Conservation (phyloP, 2,329 filamentous ascomycete genomes). For the Scytalidium sp. region DNA sequence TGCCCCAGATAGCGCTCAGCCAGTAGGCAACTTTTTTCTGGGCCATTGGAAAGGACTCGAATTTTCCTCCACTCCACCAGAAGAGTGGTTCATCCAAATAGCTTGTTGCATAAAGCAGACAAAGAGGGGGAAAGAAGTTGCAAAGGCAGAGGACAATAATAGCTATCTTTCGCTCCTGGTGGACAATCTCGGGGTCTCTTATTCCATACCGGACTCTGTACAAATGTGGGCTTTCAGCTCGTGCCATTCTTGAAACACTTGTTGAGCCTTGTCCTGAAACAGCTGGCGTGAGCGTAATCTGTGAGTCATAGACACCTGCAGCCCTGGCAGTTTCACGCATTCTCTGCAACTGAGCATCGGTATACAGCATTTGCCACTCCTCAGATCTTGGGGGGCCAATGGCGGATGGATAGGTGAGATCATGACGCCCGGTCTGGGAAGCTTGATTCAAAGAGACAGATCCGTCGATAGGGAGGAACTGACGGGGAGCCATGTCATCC, state of each 20-base stretch:
- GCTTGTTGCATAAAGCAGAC: slow-evolving; percentile 21
- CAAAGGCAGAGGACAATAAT: slow-evolving; percentile 18
- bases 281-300: not conserved
- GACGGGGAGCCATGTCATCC: not conserved
- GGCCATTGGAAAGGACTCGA: slow-evolving; percentile 15
- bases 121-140: slow-evolving; percentile 22
- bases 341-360: slow-evolving; percentile 12
- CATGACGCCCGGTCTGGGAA: slow-evolving; percentile 3
- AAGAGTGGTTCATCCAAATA: slow-evolving; percentile 20
- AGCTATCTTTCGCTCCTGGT: slow-evolving; percentile 18
- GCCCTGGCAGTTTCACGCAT: slow-evolving; percentile 15
- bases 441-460: not conserved
- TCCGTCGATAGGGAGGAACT: not conserved
- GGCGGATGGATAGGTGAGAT: slow-evolving; percentile 24
- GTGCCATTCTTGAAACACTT: not conserved
- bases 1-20: slow-evolving; percentile 14
- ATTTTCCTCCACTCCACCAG: slow-evolving; percentile 21
- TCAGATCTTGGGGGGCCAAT: slow-evolving; percentile 21
- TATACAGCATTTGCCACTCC: slow-evolving; percentile 24
- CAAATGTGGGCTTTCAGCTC: not conserved
- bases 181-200: not conserved
- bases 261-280: not conserved
- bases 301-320: slow-evolving; percentile 15
- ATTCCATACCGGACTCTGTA: not conserved
- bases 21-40: slow-evolving; percentile 21